Evolutionary conservation across 257 asterid species (phyloP), one percentile per base, ranked within the genome.

Genomic region (Echium plantagineum): DNA sequence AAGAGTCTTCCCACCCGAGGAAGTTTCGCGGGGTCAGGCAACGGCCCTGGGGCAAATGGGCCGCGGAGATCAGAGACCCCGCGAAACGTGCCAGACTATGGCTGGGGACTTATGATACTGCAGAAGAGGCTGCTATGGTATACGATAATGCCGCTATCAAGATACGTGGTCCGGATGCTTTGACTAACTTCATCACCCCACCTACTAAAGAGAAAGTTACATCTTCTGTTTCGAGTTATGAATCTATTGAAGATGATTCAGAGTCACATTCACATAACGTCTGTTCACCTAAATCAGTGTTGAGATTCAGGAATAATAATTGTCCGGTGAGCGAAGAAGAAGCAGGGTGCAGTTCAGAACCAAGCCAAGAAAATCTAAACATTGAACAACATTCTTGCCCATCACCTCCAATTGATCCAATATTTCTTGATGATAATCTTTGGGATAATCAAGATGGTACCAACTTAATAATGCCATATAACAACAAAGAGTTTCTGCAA

Each of bases 11-110:
- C 2, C 26, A 24, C 26, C 26, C 26, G 26, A 28, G 73, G 60
- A 79, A 79, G 71, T 79, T 72, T 52, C 71, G 84, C 5, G 84
- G 84, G 0, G 84, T 79, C 8, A 66, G 84, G 38, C 84, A 79
- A 57, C 49, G 84, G 57, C 81, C 81, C 0, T 79, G 84, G 84
- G 84, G 84, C 0, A 79, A 75, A 66, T 79, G 81, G 81, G 84
- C 84, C 0, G 81, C 81, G 0, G 84, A 79, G 71, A 79, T 79
- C 30, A 64, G 84, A 63, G 84, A 79, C 74, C 84, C 84, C 0
- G 54, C 68, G 18, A 59, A 75, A 54, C 74, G 79, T 26, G 79
- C 68, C 51, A 60, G 84, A 58, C 77, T 79, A 17, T 79, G 84
- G 84, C 61, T 79, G 61, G 84, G 84, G 8, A 79, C 84, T 38